Conservation (phyloP, 495 filamentous ascomycete species). For the Usnea hakonensis region DNA sequence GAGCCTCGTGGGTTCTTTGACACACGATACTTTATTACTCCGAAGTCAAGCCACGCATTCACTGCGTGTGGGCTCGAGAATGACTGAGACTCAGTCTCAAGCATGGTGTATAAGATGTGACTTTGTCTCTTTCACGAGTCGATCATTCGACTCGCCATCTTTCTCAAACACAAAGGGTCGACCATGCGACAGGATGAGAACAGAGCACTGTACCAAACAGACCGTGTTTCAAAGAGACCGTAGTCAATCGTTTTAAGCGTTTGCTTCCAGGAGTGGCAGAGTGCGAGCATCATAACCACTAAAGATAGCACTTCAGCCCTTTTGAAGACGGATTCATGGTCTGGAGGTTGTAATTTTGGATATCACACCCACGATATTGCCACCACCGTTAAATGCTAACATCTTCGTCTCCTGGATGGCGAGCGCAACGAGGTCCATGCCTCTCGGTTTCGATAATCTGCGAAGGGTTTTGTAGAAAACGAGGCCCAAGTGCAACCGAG, state of each 20-base stretch:
- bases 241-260: too few species aligned
- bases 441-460: neutral
- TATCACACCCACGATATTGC: neutral
- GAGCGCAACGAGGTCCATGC: neutral
- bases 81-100: neutral
- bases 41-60: too few species aligned
- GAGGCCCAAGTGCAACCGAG: neutral
- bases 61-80: neutral
- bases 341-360: neutral
- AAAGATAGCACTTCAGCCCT: neutral
- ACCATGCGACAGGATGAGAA: neutral
- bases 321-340: neutral
- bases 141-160: neutral
- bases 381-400: neutral
- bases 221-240: neutral
- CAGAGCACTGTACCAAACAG: neutral
- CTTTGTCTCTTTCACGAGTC: neutral
- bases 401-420: neutral
- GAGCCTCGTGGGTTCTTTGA: neutral
- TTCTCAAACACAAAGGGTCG: neutral
- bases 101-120: neutral
- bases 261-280: too few species aligned
- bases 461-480: neutral
- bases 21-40: too few species aligned
- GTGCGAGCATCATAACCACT: neutral